These are phyloP conservation scores for Puccinia polysora DNA, from an alignment of 1,284 basidiomycete species.

Conservation along the genomic window DNA sequence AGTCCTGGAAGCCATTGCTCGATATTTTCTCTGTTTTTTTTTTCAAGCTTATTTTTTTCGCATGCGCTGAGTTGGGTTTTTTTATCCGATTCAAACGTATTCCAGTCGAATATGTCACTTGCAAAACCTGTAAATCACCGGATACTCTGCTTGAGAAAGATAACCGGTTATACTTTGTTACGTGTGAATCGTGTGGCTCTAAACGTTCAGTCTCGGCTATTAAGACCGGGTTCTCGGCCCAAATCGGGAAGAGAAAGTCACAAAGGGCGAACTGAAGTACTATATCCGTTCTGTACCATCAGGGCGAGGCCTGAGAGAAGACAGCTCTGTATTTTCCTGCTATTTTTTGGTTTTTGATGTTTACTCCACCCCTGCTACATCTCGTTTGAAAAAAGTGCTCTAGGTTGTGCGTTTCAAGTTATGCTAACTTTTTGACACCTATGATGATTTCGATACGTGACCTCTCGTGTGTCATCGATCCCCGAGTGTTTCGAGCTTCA, in stretches of 20 bases:
- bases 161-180: conserved; percentile 99
- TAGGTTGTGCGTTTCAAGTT: too few species aligned
- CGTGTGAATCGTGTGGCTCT: conserved; percentile 82
- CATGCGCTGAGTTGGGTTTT: too few species aligned
- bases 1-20: neutral
- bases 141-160: conserved; percentile 95
- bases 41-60: neutral
- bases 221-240: conserved; percentile 98
- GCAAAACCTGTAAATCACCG: conserved; percentile 98
- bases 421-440: too few species aligned
- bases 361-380: too few species aligned
- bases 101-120: conserved; percentile 95
- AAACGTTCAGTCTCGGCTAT: conserved; percentile 83
- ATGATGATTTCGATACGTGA: too few species aligned
- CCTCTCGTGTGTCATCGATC: too few species aligned
- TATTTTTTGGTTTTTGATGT: too few species aligned
- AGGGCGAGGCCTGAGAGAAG: too few species aligned
- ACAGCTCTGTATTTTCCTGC: too few species aligned
- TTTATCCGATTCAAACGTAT: neutral
- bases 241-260: conserved; percentile 65
- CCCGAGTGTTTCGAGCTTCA: too few species aligned
- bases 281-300: too few species aligned
- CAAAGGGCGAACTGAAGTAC: conserved; percentile 39
- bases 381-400: too few species aligned
- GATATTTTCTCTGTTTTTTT: neutral